A percentile compares a stretch with the other conserved stretches of the same genome.
phyloP scores from a whole-genome alignment of 2,329 filamentous ascomycete species.

The Calycina marina region DNA sequence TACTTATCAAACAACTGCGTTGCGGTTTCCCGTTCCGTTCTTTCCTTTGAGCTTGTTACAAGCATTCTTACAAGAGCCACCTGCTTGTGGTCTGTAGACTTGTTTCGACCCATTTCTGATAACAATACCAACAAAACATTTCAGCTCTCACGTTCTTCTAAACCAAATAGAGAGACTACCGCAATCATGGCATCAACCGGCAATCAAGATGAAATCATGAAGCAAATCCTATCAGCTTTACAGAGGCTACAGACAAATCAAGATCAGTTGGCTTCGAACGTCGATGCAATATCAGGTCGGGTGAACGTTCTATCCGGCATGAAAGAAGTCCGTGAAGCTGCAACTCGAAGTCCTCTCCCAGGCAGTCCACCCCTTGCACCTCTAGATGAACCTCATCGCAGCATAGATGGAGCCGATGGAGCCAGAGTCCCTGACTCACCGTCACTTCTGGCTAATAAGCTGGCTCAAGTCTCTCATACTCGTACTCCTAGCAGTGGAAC shows the following conservation, averaged over 20 bases:
- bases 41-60: too few relatives aligned
- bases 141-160: too few relatives aligned
- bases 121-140: slow-evolving; percentile 5
- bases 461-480: slow-evolving; percentile 12
- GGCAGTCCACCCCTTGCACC: slow-evolving; percentile 3
- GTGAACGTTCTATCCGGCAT: slow-evolving; percentile 45
- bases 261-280: slow-evolving; percentile 35
- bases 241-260: slow-evolving; percentile 42
- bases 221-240: slow-evolving; percentile 39
- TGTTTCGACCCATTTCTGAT: too few relatives aligned
- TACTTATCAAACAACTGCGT: too few relatives aligned
- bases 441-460: slow-evolving; percentile 17
- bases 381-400: slow-evolving; percentile 6
- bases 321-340: slow-evolving; percentile 38
- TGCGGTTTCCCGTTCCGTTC: too few relatives aligned
- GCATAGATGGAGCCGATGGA: slow-evolving; percentile 15
- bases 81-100: too few relatives aligned
- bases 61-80: too few relatives aligned
- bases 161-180: too few relatives aligned
- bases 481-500: slow-evolving; percentile 27
- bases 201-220: slow-evolving; percentile 26
- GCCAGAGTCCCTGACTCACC: slow-evolving; percentile 19
- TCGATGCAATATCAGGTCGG: slow-evolving; percentile 45
- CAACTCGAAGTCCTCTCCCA: slow-evolving; percentile 11
- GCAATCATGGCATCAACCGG: slow-evolving; percentile 12